phyloP scores from a whole-genome alignment of 805 yeast genomes.

The Kuraishia ogatae region DNA sequence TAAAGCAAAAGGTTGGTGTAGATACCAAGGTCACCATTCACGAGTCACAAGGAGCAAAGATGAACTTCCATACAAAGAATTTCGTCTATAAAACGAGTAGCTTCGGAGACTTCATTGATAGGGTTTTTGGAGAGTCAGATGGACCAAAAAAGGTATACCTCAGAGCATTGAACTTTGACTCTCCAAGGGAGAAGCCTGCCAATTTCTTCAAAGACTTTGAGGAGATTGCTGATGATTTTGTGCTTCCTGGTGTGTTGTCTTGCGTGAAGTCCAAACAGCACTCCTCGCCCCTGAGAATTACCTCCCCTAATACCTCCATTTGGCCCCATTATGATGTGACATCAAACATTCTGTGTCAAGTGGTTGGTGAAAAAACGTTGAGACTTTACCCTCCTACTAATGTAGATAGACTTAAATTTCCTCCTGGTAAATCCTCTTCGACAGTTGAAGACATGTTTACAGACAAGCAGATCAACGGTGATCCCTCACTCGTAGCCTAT shows the following conservation, averaged over 20 bases:
- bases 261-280: slow-evolving; percentile 11
- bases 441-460: slow-evolving; percentile 20
- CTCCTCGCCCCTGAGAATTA: slow-evolving; percentile 24
- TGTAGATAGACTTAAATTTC: slow-evolving; percentile 17
- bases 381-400: slow-evolving; percentile 26
- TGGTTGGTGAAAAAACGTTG: slow-evolving; percentile 21
- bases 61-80: slow-evolving; percentile 23
- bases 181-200: slow-evolving; percentile 21
- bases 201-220: slow-evolving; percentile 21
- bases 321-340: slow-evolving; percentile 30
- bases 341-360: slow-evolving; percentile 25
- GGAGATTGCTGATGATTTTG: slow-evolving; percentile 18
- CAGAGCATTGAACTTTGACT: slow-evolving; percentile 17
- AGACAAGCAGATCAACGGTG: slow-evolving; percentile 6
- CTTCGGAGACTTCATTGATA: slow-evolving; percentile 18
- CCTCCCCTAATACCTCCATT: slow-evolving; percentile 22
- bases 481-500: slow-evolving; percentile 14
- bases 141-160: slow-evolving; percentile 12
- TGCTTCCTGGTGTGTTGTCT: slow-evolving; percentile 15
- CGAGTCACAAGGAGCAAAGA: slow-evolving; percentile 7
- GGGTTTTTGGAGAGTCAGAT: slow-evolving; percentile 8
- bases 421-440: slow-evolving; percentile 23
- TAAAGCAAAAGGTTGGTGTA: slow-evolving; percentile 16
- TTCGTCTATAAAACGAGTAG: slow-evolving; percentile 17
- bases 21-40: slow-evolving; percentile 19